Conservation (phyloP, 208 protist genomes). For the Acanthamoeba sp. region DNA sequence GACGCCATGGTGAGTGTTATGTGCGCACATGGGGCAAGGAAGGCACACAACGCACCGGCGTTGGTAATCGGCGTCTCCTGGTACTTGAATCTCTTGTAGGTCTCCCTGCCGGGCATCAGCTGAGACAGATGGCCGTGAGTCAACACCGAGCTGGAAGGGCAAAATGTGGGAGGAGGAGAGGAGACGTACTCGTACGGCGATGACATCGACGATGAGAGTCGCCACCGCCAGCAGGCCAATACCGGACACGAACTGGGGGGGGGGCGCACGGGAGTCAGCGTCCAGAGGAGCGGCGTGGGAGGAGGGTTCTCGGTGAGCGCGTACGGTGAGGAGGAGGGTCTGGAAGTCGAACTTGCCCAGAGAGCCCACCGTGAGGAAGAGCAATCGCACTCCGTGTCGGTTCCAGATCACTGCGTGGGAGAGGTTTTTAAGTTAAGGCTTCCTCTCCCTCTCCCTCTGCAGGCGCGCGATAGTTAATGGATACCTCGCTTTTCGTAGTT, state of each 20-base stretch:
- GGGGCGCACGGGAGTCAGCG: neutral
- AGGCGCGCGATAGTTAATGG: neutral
- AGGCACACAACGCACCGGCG: neutral
- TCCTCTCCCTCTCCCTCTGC: no score
- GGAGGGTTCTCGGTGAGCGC: neutral
- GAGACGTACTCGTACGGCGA: conserved; percentile 21
- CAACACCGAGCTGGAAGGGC: neutral
- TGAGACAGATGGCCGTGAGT: neutral
- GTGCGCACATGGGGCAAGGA: neutral
- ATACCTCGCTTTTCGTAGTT: conserved; percentile 63
- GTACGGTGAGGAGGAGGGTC: conserved; percentile 57
- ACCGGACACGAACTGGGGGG: conserved; percentile 66
- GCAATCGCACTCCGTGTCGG: conserved; percentile 32
- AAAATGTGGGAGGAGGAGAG: neutral
- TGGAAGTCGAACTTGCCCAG: conserved; percentile 76
- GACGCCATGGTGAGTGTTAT: neutral
- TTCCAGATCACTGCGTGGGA: conserved; percentile 74
- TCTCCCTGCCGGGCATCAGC: conserved; percentile 57
- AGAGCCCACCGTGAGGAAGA: conserved; percentile 40
- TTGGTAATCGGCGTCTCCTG: conserved; percentile 19
- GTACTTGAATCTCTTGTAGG: conserved; percentile 71
- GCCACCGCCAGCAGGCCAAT: conserved; percentile 62
- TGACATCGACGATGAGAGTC: conserved; percentile 52
- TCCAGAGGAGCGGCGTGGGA: neutral
- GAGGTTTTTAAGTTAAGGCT: no score